Base-by-base conservation (phyloP, 345 rosid genomes). In the Noccaea caerulescens region DNA sequence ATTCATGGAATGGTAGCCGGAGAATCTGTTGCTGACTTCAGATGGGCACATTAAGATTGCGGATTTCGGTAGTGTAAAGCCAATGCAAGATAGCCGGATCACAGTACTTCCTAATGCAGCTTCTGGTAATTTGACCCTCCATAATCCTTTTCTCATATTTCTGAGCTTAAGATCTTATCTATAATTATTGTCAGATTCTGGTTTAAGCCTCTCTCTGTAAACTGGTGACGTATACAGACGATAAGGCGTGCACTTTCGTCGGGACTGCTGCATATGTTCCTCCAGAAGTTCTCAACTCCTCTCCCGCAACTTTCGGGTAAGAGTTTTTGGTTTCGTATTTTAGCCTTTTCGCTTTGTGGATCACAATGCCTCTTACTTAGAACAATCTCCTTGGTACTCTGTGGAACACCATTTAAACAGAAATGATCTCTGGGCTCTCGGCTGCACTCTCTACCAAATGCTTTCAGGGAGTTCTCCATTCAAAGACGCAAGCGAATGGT, bases 201-300 rank as follows among this genome's bases (percentile, higher is more conserved):
- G 66, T 42, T 59, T 52, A 54, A 71, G 51, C 61, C 10, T 54
- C 42, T 66, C 69, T 73, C 47, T n/a, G 27, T 61, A 62, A 10
- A 62, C 49, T 68, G 34, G 18, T 72, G 23, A 42, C 66, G 74
- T 72, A 41, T 71, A 64, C 85, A 93, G 99, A 89, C 76, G 99
- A 94, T 75, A 94, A 92, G 82, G 93, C 66, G 9, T 89, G 96
- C 81, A 91, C 75, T 55, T 91, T 94, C 68, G 97, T 94, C 50
- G 99, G 99, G 20, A 95, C 99, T 65, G 99, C 99, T 36, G 98
- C 99, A 18, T 95, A 95, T 75, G 98, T 95, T 43, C 98, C 99
- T 63, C 98, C 98, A 4, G 97, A 95, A 85, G 99, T 91, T 75
- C 92, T 95, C 63, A 90, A 92, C 76, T 91, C 99, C 61, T 95